phyloP scores from a whole-genome alignment of 306 rosid species.

The Aeschynomene evenia region DNA sequence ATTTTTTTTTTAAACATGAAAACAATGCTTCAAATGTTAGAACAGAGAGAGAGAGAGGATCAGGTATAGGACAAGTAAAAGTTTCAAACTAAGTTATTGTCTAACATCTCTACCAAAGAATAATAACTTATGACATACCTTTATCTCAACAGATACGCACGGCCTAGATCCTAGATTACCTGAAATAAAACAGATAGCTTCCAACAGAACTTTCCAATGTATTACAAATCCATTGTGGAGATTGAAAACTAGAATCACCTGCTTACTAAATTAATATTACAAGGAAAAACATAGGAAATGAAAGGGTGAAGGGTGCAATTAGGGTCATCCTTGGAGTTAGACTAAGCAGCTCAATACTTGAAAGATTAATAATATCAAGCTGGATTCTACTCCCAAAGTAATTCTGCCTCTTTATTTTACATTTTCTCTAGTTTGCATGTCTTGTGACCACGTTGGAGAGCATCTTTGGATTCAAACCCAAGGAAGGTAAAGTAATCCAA shows the following conservation, averaged over 20 bases:
- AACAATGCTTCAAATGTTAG: conserved; percentile 27
- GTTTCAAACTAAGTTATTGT: not conserved
- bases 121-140: conserved; percentile 45
- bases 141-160: conserved; percentile 87
- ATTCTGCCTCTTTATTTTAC: conserved; percentile 5
- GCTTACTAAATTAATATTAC: conserved; percentile 5
- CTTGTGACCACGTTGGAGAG: not conserved
- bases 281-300: not conserved
- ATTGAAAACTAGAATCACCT: not conserved
- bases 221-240: not conserved
- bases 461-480: not conserved
- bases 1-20: conserved; percentile 30
- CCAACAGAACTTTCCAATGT: conserved; percentile 14
- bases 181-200: conserved; percentile 41
- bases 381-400: not conserved
- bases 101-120: not conserved
- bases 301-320: not conserved
- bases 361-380: conserved; percentile 5
- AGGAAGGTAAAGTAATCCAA: not conserved
- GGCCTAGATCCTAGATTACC: conserved; percentile 52
- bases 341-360: not conserved
- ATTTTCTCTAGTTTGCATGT: conserved; percentile 17
- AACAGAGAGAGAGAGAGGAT: not conserved
- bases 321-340: not conserved
- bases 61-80: conserved; percentile 3